Evolutionary conservation across 306 rosid species (phyloP).

Genomic region (Casuarina cunninghamiana): DNA sequence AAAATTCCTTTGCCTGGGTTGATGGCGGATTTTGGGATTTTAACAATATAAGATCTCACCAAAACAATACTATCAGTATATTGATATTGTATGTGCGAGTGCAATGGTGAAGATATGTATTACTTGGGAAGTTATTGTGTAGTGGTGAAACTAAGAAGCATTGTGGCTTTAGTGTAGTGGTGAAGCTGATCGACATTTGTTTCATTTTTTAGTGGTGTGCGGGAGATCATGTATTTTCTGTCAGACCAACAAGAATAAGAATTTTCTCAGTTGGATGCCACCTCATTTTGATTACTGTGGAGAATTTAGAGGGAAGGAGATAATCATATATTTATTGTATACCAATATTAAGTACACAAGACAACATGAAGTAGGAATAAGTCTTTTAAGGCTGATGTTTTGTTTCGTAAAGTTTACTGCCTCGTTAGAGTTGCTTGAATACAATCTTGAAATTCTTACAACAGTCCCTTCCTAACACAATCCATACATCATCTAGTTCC

Average conservation of each 20-base stretch:
- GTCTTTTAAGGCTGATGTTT: no score
- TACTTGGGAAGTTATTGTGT: not conserved
- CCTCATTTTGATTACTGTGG: no score
- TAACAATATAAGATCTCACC: not conserved
- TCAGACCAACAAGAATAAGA: no score
- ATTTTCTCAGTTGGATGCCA: no score
- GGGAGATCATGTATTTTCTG: not conserved
- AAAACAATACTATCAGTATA: not conserved
- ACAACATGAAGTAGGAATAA: no score
- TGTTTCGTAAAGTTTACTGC: not conserved
- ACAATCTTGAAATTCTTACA: not conserved
- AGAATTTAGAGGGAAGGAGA: no score
- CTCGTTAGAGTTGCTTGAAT: no score
- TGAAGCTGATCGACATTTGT: no score
- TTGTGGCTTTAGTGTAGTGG: no score
- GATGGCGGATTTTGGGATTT: not conserved
- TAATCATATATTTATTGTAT: no score
- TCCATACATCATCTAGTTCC: not conserved
- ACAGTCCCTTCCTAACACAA: not conserved
- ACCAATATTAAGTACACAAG: no score
- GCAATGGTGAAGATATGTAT: not conserved
- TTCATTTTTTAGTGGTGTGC: not conserved
- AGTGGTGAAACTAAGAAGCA: not conserved
- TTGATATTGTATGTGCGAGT: not conserved
- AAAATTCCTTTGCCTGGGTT: no score